phyloP scores from a whole-genome alignment of 1,139 yeast species.

The Pichia sp. region DNA sequence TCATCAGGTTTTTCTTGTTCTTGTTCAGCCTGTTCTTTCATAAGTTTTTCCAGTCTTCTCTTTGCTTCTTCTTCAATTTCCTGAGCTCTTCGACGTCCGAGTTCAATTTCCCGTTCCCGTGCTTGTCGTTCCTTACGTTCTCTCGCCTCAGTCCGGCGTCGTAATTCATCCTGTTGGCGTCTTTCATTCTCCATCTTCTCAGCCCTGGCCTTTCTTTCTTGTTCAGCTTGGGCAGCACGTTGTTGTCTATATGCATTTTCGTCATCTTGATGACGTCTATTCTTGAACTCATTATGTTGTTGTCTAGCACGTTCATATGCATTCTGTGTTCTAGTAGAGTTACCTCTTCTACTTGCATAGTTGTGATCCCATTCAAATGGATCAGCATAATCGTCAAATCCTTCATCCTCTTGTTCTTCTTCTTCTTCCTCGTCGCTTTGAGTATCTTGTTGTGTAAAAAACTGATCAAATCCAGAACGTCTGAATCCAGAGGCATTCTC shows the following conservation, averaged over 20 bases:
- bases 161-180: slow-evolving; percentile 5
- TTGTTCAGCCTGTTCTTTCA: neutral
- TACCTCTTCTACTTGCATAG: too few species aligned
- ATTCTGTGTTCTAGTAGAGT: slow-evolving; percentile 2
- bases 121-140: slow-evolving; percentile 6
- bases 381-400: too few species aligned
- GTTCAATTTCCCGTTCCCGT: slow-evolving; percentile 9
- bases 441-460: neutral
- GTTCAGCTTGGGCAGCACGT: neutral
- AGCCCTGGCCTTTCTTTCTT: slow-evolving; percentile 1
- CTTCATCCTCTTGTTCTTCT: neutral
- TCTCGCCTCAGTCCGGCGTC: slow-evolving; percentile 6
- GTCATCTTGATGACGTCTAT: neutral
- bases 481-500: too few species aligned
- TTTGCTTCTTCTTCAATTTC: slow-evolving; percentile 12
- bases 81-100: slow-evolving; percentile 9
- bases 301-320: slow-evolving; percentile 5
- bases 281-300: slow-evolving; percentile 10
- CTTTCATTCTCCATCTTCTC: slow-evolving; percentile 4
- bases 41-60: neutral
- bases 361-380: too few species aligned
- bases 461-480: neutral
- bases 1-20: neutral
- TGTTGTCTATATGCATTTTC: neutral
- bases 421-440: neutral